These are phyloP conservation scores for Heliamphora exappendiculata DNA, from an alignment of 148 eudicot genomes.

Conservation along the genomic window DNA sequence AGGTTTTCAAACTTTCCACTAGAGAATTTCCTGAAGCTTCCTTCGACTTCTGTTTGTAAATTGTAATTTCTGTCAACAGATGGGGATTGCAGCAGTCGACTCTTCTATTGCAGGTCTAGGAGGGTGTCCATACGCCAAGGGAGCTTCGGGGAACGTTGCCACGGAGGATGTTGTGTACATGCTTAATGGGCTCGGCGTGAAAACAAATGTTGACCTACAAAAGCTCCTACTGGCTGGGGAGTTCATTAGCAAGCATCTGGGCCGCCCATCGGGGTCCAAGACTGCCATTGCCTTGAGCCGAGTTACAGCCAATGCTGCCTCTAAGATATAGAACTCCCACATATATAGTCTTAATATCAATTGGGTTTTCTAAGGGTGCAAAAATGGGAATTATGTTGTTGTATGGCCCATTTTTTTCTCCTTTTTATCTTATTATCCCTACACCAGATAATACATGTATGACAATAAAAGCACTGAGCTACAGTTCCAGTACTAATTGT, in stretches of 20 bases:
- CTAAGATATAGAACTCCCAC: slow-evolving; percentile 20
- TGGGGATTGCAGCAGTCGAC: slow-evolving; percentile 55
- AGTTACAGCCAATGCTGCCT: slow-evolving; percentile 35
- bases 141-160: slow-evolving; percentile 69
- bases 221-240: slow-evolving; percentile 55
- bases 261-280: slow-evolving; percentile 50
- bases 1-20: not conserved
- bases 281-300: slow-evolving; percentile 50
- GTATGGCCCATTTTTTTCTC: not conserved
- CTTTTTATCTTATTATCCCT: not conserved
- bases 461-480: not conserved
- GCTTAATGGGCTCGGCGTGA: slow-evolving; percentile 60
- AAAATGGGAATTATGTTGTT: not conserved
- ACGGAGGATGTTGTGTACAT: slow-evolving; percentile 74
- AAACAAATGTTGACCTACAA: slow-evolving; percentile 41
- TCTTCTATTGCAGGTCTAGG: slow-evolving; percentile 64
- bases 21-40: no score
- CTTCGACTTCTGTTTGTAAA: not conserved
- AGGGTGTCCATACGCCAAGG: slow-evolving; percentile 72
- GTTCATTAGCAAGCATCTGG: slow-evolving; percentile 54
- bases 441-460: not conserved
- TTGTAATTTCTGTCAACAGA: slow-evolving; percentile 25
- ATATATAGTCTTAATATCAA: not conserved
- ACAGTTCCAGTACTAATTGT: not conserved
- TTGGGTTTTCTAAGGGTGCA: not conserved